Evolutionary conservation across 768 basidiomycete species (phyloP).

Genomic region (Mycena maculata): DNA sequence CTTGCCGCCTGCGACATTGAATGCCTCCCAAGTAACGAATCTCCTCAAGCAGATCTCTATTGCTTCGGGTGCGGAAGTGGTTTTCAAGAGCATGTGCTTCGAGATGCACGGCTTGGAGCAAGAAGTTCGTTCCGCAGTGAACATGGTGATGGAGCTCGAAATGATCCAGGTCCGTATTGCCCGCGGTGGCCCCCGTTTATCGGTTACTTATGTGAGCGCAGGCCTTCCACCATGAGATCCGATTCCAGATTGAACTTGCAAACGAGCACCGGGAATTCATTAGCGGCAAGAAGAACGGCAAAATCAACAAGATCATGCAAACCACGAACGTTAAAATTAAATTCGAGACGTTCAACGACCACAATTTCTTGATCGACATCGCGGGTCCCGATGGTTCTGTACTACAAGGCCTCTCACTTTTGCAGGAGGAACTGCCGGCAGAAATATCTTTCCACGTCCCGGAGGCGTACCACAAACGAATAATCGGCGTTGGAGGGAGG

Average conservation of each 20-base stretch:
- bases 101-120: slow-evolving; percentile 95
- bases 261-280: slow-evolving; percentile 99
- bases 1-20: slow-evolving; percentile 84
- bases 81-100: slow-evolving; percentile 97
- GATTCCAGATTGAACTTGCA: slow-evolving; percentile 97
- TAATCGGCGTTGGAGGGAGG: slow-evolving; percentile 97
- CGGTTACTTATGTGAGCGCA: slow-evolving; percentile 43
- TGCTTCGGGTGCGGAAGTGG: slow-evolving; percentile 90
- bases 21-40: slow-evolving; percentile 83
- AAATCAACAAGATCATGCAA: slow-evolving; percentile 99
- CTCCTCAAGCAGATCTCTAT: slow-evolving; percentile 90
- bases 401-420: slow-evolving; percentile 85
- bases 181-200: slow-evolving; percentile 1
- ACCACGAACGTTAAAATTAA: slow-evolving; percentile 97
- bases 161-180: slow-evolving; percentile 79
- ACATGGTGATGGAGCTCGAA: slow-evolving; percentile 90
- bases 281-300: slow-evolving; percentile 99
- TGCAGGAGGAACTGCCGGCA: slow-evolving; percentile 98
- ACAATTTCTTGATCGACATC: slow-evolving; percentile 94
- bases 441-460: slow-evolving; percentile 99
- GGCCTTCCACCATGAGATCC: slow-evolving; percentile 97
- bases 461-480: slow-evolving; percentile 97
- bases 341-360: slow-evolving; percentile 97
- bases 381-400: slow-evolving; percentile 87
- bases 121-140: slow-evolving; percentile 88